phyloP scores from a whole-genome alignment of 1,139 yeast genomes.

The Saccharomyces uvarum region DNA sequence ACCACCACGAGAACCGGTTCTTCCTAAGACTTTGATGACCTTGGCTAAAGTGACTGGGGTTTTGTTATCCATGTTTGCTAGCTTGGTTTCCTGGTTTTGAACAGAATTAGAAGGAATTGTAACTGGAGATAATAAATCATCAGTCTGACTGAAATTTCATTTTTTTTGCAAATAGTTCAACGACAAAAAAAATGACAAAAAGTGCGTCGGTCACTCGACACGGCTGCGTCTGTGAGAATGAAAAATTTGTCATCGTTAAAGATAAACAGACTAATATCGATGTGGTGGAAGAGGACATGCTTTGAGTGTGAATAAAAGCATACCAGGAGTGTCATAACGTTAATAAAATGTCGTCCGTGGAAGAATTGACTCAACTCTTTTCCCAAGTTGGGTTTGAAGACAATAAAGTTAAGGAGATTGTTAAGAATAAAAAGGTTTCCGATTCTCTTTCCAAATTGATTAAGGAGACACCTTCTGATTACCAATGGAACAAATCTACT shows the following conservation, averaged over 20 bases:
- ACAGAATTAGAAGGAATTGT: background rate
- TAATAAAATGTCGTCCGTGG: constrained; percentile 31
- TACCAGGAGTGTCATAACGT: background rate
- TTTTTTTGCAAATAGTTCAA: background rate
- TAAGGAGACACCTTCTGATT: constrained; percentile 33
- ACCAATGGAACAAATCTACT: constrained; percentile 41
- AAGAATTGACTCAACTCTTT: constrained; percentile 42
- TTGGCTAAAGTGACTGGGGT: constrained; percentile 98
- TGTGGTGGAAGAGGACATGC: background rate
- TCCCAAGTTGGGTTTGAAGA: constrained; percentile 63
- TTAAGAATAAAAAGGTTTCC: constrained; percentile 79
- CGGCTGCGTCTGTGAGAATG: background rate
- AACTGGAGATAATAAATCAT: background rate
- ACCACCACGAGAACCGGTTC: constrained; percentile 99
- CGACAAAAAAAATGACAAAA: background rate
- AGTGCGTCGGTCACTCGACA: background rate
- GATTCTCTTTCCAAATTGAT: constrained; percentile 57
- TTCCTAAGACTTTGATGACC: constrained; percentile 98
- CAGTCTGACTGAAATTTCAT: background rate
- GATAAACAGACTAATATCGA: background rate
- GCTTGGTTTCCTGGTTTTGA: constrained; percentile 3
- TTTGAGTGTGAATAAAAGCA: background rate
- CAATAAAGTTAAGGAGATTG: constrained; percentile 61
- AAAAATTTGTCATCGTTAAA: background rate
- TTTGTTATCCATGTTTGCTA: constrained; percentile 55